These are phyloP conservation scores for Sporisorium reilianum DNA, from an alignment of 1,284 basidiomycete genomes.

Conservation along the genomic window DNA sequence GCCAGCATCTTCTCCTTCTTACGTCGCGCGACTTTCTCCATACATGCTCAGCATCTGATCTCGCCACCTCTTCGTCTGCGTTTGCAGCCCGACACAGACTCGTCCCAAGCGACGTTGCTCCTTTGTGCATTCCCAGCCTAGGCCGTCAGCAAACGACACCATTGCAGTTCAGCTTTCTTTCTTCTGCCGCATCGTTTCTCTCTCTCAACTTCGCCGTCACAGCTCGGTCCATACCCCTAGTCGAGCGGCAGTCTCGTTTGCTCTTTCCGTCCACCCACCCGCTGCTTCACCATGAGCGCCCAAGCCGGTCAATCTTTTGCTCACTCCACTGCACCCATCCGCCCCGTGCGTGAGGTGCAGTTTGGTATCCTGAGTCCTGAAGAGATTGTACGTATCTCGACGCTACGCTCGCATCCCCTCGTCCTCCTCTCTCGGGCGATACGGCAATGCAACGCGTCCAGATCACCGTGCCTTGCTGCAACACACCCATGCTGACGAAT, in stretches of 20 bases:
- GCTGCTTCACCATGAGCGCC: constrained; percentile 43
- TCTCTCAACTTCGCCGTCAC: background rate
- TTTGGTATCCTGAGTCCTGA: constrained; percentile 99
- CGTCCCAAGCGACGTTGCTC: constrained; percentile 2
- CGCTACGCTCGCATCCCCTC: constrained; percentile 11
- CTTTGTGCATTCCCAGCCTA: background rate
- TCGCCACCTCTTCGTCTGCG: constrained; percentile 12
- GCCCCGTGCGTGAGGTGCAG: constrained; percentile 90
- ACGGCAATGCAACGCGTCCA: constrained; percentile 15
- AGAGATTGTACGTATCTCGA: constrained; percentile 78
- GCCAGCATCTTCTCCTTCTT: background rate
- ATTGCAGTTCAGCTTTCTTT: background rate
- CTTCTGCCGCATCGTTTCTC: background rate
- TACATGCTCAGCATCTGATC: constrained; percentile 41
- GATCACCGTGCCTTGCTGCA: constrained; percentile 7
- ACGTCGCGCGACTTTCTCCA: constrained; percentile 12
- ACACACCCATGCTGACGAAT: constrained; percentile 20
- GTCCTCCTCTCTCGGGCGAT: background rate
- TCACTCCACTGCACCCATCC: constrained; percentile 88
- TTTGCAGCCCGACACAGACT: constrained; percentile 14
- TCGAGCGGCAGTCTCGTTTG: background rate
- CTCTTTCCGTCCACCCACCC: background rate
- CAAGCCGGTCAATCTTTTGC: constrained; percentile 72
- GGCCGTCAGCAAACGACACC: background rate
- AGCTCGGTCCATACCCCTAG: constrained; percentile 6